Evolutionary conservation across 1,284 basidiomycete species (phyloP).

Genomic region (Lignosus rhinocerotis): DNA sequence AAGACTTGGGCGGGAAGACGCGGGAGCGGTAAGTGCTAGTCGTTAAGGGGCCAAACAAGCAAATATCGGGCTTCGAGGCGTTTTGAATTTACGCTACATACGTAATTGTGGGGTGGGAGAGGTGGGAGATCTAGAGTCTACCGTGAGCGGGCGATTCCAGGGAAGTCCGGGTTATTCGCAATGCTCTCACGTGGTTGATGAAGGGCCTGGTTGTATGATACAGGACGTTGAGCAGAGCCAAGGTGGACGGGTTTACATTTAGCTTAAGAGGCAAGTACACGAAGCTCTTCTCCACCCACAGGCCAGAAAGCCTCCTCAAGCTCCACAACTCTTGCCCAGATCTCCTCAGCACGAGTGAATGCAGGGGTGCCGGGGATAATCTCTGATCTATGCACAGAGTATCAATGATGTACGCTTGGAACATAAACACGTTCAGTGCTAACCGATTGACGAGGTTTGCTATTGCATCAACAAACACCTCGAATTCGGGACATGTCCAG

Average conservation of each 20-base stretch:
- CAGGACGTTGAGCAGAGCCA: neutral
- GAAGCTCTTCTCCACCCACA: constrained; percentile 25
- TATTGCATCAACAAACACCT: constrained; percentile 58
- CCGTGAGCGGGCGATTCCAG: no score
- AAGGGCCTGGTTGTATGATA: no score
- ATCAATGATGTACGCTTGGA: neutral
- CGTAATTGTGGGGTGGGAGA: no score
- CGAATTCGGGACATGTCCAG: constrained; percentile 69
- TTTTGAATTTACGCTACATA: no score
- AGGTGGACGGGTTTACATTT: neutral
- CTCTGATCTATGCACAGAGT: constrained; percentile 29
- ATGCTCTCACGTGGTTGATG: neutral
- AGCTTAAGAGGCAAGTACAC: neutral
- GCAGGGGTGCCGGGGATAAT: constrained; percentile 40
- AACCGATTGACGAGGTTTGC: constrained; percentile 52
- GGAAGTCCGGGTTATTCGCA: neutral
- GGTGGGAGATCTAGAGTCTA: no score
- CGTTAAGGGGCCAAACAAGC: no score
- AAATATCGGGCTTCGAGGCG: no score
- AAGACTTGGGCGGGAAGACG: no score
- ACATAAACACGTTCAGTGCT: constrained; percentile 1
- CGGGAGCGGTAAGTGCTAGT: no score
- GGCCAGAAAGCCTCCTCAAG: constrained; percentile 68
- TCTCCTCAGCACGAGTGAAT: constrained; percentile 49
- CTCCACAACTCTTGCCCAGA: constrained; percentile 60